Conservation (phyloP, 1,284 basidiomycete species). For the Microstroma glucosiphilum region DNA sequence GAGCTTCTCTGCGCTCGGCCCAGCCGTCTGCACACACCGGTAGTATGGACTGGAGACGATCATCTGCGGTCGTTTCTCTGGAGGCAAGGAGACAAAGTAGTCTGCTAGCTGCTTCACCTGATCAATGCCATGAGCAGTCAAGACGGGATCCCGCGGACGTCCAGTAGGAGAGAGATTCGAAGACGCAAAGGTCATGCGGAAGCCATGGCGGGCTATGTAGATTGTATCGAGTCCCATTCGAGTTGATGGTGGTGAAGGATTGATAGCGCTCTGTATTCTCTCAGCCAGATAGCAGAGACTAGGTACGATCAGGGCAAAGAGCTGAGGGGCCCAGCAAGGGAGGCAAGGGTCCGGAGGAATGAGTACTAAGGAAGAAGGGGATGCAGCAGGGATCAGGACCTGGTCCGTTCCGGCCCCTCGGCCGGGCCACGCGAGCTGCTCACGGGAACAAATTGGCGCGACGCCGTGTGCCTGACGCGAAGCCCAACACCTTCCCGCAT, state of each 20-base stretch:
- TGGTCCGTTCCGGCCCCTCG: too few species aligned
- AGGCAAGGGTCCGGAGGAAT: too few species aligned
- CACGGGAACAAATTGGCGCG: too few species aligned
- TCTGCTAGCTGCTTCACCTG: conserved; percentile 68
- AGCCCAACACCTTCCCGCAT: too few species aligned
- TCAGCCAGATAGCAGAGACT: too few species aligned
- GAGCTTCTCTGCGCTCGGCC: conserved; percentile 62
- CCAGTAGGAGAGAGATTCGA: conserved; percentile 59
- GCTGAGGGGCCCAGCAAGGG: too few species aligned
- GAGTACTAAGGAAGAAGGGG: too few species aligned
- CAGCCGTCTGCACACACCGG: conserved; percentile 72
- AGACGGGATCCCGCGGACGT: conserved; percentile 67
- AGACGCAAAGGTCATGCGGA: conserved; percentile 62
- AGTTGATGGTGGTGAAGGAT: conserved; percentile 52
- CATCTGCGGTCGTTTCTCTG: conserved; percentile 64
- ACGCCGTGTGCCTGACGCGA: too few species aligned
- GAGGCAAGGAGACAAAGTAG: conserved; percentile 63
- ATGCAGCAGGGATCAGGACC: too few species aligned
- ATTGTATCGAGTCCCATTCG: conserved; percentile 63
- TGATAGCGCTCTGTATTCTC: background rate
- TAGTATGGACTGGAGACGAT: conserved; percentile 61
- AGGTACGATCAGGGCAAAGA: too few species aligned
- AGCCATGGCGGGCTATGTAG: conserved; percentile 66
- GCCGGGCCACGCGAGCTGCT: too few species aligned
- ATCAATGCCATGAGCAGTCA: conserved; percentile 69